These are phyloP conservation scores for Carex kokanica DNA, from an alignment of 176 grass and related monocot genomes.

Conservation along the genomic window DNA sequence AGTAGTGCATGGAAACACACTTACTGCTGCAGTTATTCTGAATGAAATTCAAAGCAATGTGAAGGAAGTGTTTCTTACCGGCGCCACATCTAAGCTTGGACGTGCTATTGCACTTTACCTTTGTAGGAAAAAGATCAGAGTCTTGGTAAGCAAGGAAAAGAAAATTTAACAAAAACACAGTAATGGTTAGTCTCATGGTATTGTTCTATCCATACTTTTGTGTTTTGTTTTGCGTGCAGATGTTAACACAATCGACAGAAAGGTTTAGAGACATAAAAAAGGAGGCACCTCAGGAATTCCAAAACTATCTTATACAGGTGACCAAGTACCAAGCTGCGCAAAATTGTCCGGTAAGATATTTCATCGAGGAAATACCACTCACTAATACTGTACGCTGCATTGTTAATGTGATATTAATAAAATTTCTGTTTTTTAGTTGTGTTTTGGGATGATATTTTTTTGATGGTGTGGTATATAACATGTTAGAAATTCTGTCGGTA, in stretches of 20 bases:
- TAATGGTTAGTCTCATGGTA: neutral
- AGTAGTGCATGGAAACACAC: slow-evolving; percentile 93
- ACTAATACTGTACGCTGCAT: neutral
- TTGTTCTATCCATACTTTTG: neutral
- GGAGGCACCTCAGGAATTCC: slow-evolving; percentile 67
- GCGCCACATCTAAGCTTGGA: slow-evolving; percentile 91
- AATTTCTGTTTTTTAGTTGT: too few relatives aligned
- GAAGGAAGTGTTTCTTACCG: slow-evolving; percentile 77
- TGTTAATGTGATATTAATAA: neutral
- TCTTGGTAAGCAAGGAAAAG: slow-evolving; percentile 36
- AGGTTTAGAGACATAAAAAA: slow-evolving; percentile 72
- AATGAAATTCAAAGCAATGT: slow-evolving; percentile 63
- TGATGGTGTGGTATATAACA: too few relatives aligned
- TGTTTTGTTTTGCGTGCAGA: slow-evolving; percentile 33
- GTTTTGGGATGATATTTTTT: too few relatives aligned
- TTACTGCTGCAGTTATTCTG: slow-evolving; percentile 88
- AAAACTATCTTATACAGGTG: slow-evolving; percentile 72
- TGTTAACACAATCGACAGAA: slow-evolving; percentile 70
- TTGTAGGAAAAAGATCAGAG: slow-evolving; percentile 67
- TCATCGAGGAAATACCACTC: neutral
- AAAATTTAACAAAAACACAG: neutral
- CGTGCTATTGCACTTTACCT: slow-evolving; percentile 83
- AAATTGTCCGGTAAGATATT: slow-evolving; percentile 55
- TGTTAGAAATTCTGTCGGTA: neutral
- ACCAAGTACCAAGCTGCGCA: slow-evolving; percentile 85